phyloP scores from a whole-genome alignment of 495 filamentous ascomycete genomes.

The Podospora conica region DNA sequence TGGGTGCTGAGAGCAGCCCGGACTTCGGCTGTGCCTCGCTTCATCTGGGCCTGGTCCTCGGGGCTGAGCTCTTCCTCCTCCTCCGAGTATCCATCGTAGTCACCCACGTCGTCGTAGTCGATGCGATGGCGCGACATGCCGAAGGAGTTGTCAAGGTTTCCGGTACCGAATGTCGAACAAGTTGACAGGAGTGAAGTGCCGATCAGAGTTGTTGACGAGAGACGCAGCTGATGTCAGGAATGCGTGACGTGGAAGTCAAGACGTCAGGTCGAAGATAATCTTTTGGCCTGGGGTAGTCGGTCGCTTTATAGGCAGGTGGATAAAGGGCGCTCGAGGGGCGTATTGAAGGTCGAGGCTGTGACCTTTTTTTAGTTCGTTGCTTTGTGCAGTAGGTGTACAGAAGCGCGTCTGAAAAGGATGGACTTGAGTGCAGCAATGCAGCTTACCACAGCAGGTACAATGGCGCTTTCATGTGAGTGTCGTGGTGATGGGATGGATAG shows the following conservation, averaged over 20 bases:
- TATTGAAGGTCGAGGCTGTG: no score
- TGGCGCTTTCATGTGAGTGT: not conserved
- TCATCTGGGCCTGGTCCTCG: conserved; percentile 55
- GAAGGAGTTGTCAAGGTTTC: not conserved
- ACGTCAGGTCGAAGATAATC: not conserved
- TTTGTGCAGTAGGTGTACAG: not conserved
- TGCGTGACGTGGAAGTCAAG: not conserved
- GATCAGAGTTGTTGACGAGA: not conserved
- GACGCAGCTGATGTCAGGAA: not conserved
- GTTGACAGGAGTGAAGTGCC: not conserved
- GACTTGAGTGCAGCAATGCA: not conserved
- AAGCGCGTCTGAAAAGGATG: not conserved
- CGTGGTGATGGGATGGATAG: not conserved
- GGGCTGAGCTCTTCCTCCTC: conserved; percentile 49
- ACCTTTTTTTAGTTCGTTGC: not conserved
- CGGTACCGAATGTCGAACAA: not conserved
- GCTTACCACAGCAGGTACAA: not conserved
- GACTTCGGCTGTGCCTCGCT: conserved; percentile 48
- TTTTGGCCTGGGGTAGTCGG: not conserved
- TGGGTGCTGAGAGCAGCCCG: conserved; percentile 48
- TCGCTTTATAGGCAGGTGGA: no score
- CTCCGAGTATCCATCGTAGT: conserved; percentile 50
- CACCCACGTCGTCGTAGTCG: conserved; percentile 55
- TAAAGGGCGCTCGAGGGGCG: no score
- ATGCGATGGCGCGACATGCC: conserved; percentile 60